A percentile compares a stretch with the other conserved stretches of the same genome.
phyloP scores from a whole-genome alignment of 129 eudicot genomes.

The Helianthus annuus region DNA sequence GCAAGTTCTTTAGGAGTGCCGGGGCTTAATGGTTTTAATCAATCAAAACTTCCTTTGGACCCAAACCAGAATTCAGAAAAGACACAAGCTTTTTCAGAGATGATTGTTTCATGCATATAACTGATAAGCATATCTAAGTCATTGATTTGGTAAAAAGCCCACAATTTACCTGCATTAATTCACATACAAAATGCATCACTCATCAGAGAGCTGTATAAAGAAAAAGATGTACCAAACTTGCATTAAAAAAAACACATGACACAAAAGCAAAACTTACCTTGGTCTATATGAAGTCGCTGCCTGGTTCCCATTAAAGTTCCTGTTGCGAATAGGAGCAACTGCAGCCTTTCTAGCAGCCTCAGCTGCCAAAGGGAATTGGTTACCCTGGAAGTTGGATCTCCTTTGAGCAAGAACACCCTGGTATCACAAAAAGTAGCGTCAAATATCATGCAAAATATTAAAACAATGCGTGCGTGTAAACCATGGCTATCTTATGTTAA shows the following conservation, averaged over 20 bases:
- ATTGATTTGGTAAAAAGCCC: conserved; percentile 33
- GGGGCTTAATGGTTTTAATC: conserved; percentile 14
- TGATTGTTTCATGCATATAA: conserved; percentile 29
- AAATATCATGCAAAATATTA: background rate
- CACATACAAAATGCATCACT: conserved; percentile 11
- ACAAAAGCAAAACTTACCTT: conserved; percentile 44
- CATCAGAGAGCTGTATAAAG: background rate
- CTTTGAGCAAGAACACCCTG: conserved; percentile 86
- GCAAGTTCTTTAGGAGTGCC: conserved; percentile 14
- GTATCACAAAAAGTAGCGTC: background rate
- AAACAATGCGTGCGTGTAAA: background rate
- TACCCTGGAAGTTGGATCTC: conserved; percentile 74
- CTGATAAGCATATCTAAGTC: conserved; percentile 38
- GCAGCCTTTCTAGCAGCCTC: conserved; percentile 90
- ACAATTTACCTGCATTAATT: conserved; percentile 68
- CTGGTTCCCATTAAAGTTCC: conserved; percentile 49
- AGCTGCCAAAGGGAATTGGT: conserved; percentile 71
- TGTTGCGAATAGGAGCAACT: conserved; percentile 61
- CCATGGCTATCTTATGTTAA: background rate
- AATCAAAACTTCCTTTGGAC: conserved; percentile 12
- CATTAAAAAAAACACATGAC: background rate
- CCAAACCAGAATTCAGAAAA: conserved; percentile 17
- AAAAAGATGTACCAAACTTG: background rate
- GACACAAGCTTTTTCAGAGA: conserved; percentile 21
- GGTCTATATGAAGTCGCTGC: conserved; percentile 49